These are phyloP conservation scores for Monosiga brevicollis DNA, from an alignment of 78 protist genomes.

Conservation along the genomic window DNA sequence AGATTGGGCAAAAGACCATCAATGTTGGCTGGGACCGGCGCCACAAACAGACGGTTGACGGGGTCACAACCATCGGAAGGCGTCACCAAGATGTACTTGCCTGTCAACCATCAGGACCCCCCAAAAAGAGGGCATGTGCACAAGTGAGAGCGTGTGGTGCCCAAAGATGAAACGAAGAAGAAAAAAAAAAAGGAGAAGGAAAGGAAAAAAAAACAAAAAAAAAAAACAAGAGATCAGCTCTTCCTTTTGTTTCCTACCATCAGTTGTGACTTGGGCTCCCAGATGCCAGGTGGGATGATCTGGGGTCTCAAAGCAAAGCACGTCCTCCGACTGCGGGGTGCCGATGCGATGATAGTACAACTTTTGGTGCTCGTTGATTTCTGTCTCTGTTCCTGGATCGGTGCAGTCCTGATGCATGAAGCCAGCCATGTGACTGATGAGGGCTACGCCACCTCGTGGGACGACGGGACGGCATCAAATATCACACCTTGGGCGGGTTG, in stretches of 20 bases:
- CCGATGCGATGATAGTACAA: conserved; percentile 68
- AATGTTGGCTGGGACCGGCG: background rate
- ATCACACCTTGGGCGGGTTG: background rate
- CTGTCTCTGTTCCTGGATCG: conserved; percentile 37
- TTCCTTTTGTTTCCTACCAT: no score
- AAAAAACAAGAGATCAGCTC: no score
- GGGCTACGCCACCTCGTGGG: background rate
- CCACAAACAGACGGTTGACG: conserved; percentile 24
- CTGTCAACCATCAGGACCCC: background rate
- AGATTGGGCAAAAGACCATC: background rate
- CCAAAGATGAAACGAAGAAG: no score
- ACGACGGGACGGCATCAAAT: background rate
- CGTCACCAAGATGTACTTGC: conserved; percentile 19
- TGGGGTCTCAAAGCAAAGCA: conserved; percentile 23
- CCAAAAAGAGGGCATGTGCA: no score
- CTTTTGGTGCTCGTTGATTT: conserved; percentile 10
- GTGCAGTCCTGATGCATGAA: background rate
- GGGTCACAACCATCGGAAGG: conserved; percentile 39
- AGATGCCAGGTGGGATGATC: conserved; percentile 31
- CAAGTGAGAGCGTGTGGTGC: no score
- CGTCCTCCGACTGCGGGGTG: conserved; percentile 43
- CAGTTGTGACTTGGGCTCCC: conserved; percentile 27
- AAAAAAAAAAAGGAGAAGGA: no score
- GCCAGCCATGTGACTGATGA: no score
- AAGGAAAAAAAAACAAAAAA: no score